phyloP scores from a whole-genome alignment of 139 green algal species.

The Yamagishiella unicocca region DNA sequence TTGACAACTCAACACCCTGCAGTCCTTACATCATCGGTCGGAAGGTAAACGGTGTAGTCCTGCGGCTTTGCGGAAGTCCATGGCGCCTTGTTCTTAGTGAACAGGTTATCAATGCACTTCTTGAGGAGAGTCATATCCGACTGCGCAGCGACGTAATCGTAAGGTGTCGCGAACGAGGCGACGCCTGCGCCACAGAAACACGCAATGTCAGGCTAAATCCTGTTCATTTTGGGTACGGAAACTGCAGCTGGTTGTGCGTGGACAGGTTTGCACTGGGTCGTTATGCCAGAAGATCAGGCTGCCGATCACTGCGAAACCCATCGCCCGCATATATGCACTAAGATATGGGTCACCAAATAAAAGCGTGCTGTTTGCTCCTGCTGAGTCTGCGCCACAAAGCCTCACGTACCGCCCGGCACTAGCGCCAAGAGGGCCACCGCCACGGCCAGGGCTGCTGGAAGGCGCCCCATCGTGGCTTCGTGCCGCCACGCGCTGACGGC shows the following conservation, averaged over 20 bases:
- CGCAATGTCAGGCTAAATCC: not conserved
- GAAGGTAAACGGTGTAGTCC: not conserved
- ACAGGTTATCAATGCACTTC: not conserved
- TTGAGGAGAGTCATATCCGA: not conserved
- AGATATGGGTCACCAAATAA: not conserved
- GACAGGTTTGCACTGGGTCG: no score
- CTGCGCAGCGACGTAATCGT: constrained; percentile 3
- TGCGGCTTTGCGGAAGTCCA: not conserved
- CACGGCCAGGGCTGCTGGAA: constrained; percentile 23
- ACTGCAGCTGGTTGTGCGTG: no score
- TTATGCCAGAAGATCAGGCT: not conserved
- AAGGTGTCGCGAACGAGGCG: not conserved
- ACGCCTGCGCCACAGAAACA: constrained; percentile 7
- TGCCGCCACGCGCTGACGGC: constrained; percentile 42
- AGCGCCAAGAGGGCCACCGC: constrained; percentile 27
- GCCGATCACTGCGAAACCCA: not conserved
- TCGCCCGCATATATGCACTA: not conserved
- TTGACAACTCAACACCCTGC: not conserved
- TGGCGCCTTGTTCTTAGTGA: not conserved
- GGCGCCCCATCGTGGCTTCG: constrained; percentile 37
- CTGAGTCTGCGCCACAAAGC: not conserved
- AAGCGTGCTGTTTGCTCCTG: not conserved
- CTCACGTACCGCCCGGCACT: constrained; percentile 16
- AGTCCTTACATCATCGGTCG: constrained; percentile 16
- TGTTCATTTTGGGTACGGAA: no score